Conservation (phyloP, 1,139 yeast genomes). For the Pichia norvegensis region DNA sequence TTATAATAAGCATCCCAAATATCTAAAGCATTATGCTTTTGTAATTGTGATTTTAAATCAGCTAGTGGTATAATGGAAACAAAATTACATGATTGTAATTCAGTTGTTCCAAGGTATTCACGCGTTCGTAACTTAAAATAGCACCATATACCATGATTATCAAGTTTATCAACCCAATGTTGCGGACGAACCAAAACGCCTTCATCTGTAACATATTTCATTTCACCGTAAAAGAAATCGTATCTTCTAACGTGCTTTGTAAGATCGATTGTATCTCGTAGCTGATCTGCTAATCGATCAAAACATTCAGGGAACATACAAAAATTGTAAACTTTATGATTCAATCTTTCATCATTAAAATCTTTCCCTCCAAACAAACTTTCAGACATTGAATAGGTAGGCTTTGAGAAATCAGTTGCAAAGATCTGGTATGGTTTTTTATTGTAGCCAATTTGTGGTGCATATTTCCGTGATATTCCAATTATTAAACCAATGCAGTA, state of each 20-base stretch:
- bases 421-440: constrained; percentile 7
- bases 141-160: constrained; percentile 9
- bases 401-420: constrained; percentile 8
- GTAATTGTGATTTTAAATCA: neutral
- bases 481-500: constrained; percentile 4
- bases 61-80: neutral
- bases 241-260: constrained; percentile 4
- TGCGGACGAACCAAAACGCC: neutral
- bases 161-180: neutral
- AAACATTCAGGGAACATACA: constrained; percentile 11
- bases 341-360: constrained; percentile 1
- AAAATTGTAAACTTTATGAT: constrained; percentile 10
- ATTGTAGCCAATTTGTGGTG: neutral
- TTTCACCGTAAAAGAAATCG: neutral
- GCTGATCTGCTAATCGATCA: neutral
- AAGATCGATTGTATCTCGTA: constrained; percentile 1
- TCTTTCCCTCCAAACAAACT: constrained; percentile 4
- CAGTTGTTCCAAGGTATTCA: constrained; percentile 3
- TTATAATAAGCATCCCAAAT: constrained; percentile 4
- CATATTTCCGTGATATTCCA: constrained; percentile 8
- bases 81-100: constrained; percentile 7
- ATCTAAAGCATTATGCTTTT: neutral
- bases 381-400: neutral
- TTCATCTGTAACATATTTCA: constrained; percentile 1
- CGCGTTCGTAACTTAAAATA: constrained; percentile 9